Percentiles rank a stretch among this genome's conserved stretches.
Conservation (phyloP, 805 yeast species). For the Candida suzukii region DNA sequence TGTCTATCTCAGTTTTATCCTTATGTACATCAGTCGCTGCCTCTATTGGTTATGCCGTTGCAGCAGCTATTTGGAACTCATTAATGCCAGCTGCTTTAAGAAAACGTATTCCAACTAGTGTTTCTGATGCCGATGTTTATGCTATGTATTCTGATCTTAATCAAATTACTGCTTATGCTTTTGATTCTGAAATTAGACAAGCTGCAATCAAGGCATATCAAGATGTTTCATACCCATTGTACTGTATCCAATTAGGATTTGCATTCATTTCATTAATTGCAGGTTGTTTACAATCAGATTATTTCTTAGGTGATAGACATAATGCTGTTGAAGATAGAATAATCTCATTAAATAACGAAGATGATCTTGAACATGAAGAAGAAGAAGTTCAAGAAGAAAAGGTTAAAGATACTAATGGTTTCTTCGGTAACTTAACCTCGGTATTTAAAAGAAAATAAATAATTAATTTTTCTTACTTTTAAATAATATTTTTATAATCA, state of each 20-base stretch:
- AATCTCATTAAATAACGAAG: too few relatives aligned
- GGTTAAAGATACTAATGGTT: too few relatives aligned
- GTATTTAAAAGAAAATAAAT: too few relatives aligned
- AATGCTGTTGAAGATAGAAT: constrained; percentile 25
- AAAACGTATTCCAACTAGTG: constrained; percentile 20
- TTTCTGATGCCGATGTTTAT: constrained; percentile 13
- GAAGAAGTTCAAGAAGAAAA: too few relatives aligned
- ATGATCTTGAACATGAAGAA: too few relatives aligned
- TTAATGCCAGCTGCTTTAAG: constrained; percentile 25
- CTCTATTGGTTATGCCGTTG: constrained; percentile 30
- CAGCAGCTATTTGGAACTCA: constrained; percentile 27
- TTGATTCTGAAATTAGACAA: constrained; percentile 21
- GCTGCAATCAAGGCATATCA: constrained; percentile 28
- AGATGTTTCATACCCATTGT: constrained; percentile 23
- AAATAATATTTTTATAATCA: too few relatives aligned
- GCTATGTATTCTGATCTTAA: constrained; percentile 17
- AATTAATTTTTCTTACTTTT: too few relatives aligned
- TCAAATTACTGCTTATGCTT: constrained; percentile 17
- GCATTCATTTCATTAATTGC: constrained; percentile 23
- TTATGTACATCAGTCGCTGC: constrained; percentile 27
- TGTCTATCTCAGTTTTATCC: constrained; percentile 26
- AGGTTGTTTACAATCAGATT: constrained; percentile 27
- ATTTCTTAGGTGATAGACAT: constrained; percentile 28
- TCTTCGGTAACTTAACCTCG: too few relatives aligned
- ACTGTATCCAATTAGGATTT: constrained; percentile 23